phyloP scores from a whole-genome alignment of 192 early-diverging fungal genomes.

The Coemansia sp. region DNA sequence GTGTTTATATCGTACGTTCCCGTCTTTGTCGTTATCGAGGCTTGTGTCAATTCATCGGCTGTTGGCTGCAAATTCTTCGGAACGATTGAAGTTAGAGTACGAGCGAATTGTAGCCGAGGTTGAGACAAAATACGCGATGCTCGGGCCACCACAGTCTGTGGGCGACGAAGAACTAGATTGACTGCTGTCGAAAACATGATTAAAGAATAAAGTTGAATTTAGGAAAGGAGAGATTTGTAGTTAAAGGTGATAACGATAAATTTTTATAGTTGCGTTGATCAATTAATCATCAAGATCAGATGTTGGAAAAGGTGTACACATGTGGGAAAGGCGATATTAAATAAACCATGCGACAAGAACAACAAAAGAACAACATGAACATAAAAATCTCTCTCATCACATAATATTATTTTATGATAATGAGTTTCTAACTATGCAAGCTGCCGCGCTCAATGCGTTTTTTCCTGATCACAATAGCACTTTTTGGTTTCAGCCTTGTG shows the following conservation, averaged over 20 bases:
- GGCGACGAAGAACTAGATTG: background rate
- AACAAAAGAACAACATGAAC: too few relatives aligned
- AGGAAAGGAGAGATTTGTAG: background rate
- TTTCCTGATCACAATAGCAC: too few relatives aligned
- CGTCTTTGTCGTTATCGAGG: background rate
- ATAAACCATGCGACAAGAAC: too few relatives aligned
- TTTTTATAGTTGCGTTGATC: background rate
- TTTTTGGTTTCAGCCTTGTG: too few relatives aligned
- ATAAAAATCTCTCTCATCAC: too few relatives aligned
- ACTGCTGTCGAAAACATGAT: background rate
- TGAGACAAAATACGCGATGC: background rate
- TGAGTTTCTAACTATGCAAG: too few relatives aligned
- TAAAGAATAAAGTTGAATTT: background rate
- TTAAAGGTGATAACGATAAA: background rate
- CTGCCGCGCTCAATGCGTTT: too few relatives aligned
- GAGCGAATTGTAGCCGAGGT: background rate
- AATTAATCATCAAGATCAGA: background rate
- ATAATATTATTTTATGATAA: too few relatives aligned
- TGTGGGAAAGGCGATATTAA: too few relatives aligned
- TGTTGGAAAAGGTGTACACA: too few relatives aligned
- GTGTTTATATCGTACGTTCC: conserved; percentile 11
- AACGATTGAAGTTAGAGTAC: background rate
- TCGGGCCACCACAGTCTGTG: background rate
- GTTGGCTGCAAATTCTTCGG: conserved; percentile 33
- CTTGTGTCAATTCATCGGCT: background rate